Evolutionary conservation across 2,329 filamentous ascomycete species (phyloP).

Genomic region (Mycosphaerelloides madeirae): DNA sequence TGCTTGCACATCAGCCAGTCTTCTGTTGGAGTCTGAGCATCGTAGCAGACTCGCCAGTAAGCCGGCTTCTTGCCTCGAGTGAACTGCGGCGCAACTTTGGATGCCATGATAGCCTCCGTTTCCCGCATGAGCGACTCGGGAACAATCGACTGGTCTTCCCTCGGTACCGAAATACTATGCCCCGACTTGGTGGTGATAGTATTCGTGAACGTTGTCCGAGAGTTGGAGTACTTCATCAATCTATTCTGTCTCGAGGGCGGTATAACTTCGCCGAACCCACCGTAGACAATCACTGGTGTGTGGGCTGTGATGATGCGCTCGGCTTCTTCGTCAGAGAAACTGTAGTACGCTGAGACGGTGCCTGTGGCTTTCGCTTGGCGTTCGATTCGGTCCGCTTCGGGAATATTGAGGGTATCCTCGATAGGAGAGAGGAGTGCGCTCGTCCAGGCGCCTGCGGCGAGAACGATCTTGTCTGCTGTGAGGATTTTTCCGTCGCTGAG

Average conservation of each 20-base stretch:
- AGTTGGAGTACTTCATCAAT: slow-evolving; percentile 58
- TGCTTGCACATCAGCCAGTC: slow-evolving; percentile 56
- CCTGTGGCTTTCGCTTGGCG: slow-evolving; percentile 56
- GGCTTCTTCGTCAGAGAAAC: slow-evolving; percentile 48
- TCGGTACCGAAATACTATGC: slow-evolving; percentile 51
- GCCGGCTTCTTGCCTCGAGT: slow-evolving; percentile 32
- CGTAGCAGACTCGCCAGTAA: slow-evolving; percentile 51
- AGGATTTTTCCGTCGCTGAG: slow-evolving; percentile 46
- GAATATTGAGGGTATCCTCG: slow-evolving; percentile 41
- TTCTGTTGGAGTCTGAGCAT: slow-evolving; percentile 58
- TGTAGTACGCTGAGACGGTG: slow-evolving; percentile 55
- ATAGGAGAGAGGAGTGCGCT: slow-evolving; percentile 49
- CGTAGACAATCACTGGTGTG: slow-evolving; percentile 53
- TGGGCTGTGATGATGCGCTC: slow-evolving; percentile 37
- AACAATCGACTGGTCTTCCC: slow-evolving; percentile 14
- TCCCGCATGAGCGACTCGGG: slow-evolving; percentile 17
- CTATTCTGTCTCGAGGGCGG: slow-evolving; percentile 44
- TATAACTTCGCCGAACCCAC: slow-evolving; percentile 44
- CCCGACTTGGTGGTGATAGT: slow-evolving; percentile 45
- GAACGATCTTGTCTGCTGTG: slow-evolving; percentile 50
- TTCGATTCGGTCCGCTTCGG: slow-evolving; percentile 45
- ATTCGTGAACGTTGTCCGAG: slow-evolving; percentile 54
- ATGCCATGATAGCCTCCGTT: slow-evolving; percentile 12
- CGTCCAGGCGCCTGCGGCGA: slow-evolving; percentile 57
- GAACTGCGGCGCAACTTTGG: slow-evolving; percentile 32